Evolutionary conservation across 176 grass and related monocot genomes (phyloP).

Genomic region (Triticum turgidum): DNA sequence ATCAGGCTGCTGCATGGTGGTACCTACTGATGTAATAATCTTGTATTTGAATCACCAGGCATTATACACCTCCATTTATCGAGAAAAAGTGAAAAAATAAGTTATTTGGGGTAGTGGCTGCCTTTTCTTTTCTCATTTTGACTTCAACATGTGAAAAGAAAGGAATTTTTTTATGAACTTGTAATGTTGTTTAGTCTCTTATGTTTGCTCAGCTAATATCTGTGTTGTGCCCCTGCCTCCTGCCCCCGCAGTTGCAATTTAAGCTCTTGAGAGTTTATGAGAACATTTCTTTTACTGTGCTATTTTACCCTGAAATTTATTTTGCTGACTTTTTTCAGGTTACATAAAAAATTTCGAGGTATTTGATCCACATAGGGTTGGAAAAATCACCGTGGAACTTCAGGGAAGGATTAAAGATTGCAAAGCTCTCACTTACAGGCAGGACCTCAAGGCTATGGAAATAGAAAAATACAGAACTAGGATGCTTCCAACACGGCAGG

Average conservation of each 20-base stretch:
- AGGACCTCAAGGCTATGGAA: conserved; percentile 73
- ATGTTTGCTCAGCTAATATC: not conserved
- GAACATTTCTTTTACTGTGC: not conserved
- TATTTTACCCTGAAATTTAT: not conserved
- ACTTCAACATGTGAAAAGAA: not conserved
- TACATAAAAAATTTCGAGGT: conserved; percentile 89
- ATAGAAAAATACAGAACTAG: conserved; percentile 74
- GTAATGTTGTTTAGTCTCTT: not conserved
- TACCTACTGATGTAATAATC: not conserved
- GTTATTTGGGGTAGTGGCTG: not conserved
- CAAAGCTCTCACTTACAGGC: conserved; percentile 78
- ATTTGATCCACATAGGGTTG: conserved; percentile 77
- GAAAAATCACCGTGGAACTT: conserved; percentile 80
- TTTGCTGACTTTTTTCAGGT: conserved; percentile 34
- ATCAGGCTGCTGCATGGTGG: not conserved
- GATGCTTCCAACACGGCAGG: conserved; percentile 87
- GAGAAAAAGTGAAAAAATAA: not conserved
- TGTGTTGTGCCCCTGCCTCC: not conserved
- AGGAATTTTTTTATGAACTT: not conserved
- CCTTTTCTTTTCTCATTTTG: not conserved
- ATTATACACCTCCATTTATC: not conserved
- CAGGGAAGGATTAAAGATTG: conserved; percentile 86
- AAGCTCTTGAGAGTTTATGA: too few relatives aligned
- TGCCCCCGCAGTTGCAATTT: too few relatives aligned
- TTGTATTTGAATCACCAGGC: not conserved